A percentile compares a stretch with the other conserved stretches of the same genome.
These are phyloP conservation scores for Cochlearia excelsa DNA, from an alignment of 345 rosid genomes.

Conservation along the genomic window DNA sequence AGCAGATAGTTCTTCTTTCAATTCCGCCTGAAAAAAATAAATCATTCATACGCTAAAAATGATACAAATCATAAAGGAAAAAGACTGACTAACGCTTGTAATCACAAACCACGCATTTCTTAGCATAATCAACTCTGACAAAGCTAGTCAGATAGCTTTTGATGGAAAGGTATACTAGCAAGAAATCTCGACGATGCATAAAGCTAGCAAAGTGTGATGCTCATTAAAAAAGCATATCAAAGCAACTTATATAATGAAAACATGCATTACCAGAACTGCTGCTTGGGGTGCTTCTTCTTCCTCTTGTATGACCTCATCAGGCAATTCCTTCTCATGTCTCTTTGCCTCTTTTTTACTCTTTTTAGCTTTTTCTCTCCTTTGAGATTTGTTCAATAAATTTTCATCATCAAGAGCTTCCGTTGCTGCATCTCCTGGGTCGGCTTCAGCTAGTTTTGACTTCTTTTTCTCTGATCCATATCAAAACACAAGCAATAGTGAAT, in stretches of 20 bases:
- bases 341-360: constrained; percentile 73
- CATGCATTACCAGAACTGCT: constrained; percentile 65
- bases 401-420: constrained; percentile 37
- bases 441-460: constrained; percentile 27
- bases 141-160: background rate
- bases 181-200: background rate
- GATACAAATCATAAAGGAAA: background rate
- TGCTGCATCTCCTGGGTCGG: constrained; percentile 29
- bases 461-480: constrained; percentile 40
- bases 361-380: constrained; percentile 78
- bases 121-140: constrained; percentile 1
- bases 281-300: constrained; percentile 62
- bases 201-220: constrained; percentile 7
- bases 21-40: constrained; percentile 64
- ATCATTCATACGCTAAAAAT: background rate
- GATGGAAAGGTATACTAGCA: background rate
- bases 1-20: constrained; percentile 78
- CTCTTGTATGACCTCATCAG: constrained; percentile 46
- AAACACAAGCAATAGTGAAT: constrained; percentile 9
- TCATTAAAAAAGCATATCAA: constrained; percentile 1
- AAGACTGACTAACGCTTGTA: background rate
- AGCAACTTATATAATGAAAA: constrained; percentile 13
- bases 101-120: background rate
- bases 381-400: constrained; percentile 57
- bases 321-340: constrained; percentile 53